Evolutionary conservation across 2,329 filamentous ascomycete genomes (phyloP).

Genomic region (Exophiala alcalophila): DNA sequence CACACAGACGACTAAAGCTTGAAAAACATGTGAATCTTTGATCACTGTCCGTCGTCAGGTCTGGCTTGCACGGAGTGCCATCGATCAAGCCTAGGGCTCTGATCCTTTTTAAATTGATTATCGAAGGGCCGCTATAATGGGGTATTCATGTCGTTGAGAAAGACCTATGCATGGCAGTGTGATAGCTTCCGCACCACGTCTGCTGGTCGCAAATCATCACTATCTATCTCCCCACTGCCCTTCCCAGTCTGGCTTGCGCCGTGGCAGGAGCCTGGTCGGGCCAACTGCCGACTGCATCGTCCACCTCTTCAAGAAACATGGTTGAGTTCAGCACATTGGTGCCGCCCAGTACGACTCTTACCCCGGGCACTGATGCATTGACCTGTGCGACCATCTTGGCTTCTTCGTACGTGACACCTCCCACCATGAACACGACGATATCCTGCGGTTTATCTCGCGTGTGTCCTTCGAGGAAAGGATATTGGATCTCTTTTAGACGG

Average conservation of each 20-base stretch:
- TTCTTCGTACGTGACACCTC: conserved; percentile 93
- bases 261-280: conserved; percentile 64
- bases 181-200: too few relatives aligned
- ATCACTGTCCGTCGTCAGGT: too few relatives aligned
- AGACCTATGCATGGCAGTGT: too few relatives aligned
- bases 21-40: too few relatives aligned
- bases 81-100: too few relatives aligned
- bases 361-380: conserved; percentile 83
- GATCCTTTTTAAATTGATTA: too few relatives aligned
- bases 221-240: conserved; percentile 34
- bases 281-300: conserved; percentile 84
- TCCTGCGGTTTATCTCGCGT: conserved; percentile 96
- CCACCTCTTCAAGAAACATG: conserved; percentile 86
- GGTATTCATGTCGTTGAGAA: too few relatives aligned
- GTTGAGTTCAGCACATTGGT: conserved; percentile 84
- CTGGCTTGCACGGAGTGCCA: too few relatives aligned
- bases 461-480: conserved; percentile 87
- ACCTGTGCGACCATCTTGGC: conserved; percentile 94
- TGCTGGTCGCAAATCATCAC: too few relatives aligned
- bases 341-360: conserved; percentile 84
- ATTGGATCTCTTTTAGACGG: conserved; percentile 77
- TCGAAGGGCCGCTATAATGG: too few relatives aligned
- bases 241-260: conserved; percentile 60
- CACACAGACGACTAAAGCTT: too few relatives aligned
- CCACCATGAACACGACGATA: conserved; percentile 90